phyloP scores from a whole-genome alignment of 2,329 filamentous ascomycete species.

The Colletotrichum sp. region DNA sequence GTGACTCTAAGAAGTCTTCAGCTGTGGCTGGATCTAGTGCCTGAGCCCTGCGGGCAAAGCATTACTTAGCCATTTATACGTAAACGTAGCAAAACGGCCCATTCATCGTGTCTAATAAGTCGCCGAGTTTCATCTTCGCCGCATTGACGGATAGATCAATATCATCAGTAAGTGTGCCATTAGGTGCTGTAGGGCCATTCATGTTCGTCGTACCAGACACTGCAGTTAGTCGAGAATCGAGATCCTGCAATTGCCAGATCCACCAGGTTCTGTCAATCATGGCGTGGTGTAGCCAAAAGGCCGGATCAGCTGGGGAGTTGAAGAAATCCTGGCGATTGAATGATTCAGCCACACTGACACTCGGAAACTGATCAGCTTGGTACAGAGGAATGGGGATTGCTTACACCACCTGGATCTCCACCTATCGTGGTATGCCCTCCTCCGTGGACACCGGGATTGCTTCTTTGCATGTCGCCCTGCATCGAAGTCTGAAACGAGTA shows the following conservation, averaged over 20 bases:
- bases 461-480: constrained; percentile 31
- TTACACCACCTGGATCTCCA: constrained; percentile 34
- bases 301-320: constrained; percentile 32
- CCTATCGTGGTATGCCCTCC: constrained; percentile 44
- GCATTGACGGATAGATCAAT: constrained; percentile 30
- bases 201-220: constrained; percentile 20
- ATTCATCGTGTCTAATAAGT: constrained; percentile 33
- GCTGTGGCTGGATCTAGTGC: not conserved
- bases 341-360: not conserved
- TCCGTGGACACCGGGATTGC: constrained; percentile 35
- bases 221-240: not conserved
- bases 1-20: fast-evolving
- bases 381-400: not conserved
- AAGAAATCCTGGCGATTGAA: constrained; percentile 26
- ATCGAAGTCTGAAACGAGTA: constrained; percentile 37
- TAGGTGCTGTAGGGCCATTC: constrained; percentile 8
- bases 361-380: not conserved
- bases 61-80: constrained; percentile 15
- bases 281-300: constrained; percentile 29
- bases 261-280: constrained; percentile 31
- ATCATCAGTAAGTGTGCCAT: constrained; percentile 24
- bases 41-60: fast-evolving
- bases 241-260: constrained; percentile 28
- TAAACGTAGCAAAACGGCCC: constrained; percentile 37
- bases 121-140: constrained; percentile 29